Evolutionary conservation across 306 rosid genomes (phyloP), one percentile per base, ranked within the genome.

Genomic region (Dalbergia oliveri): DNA sequence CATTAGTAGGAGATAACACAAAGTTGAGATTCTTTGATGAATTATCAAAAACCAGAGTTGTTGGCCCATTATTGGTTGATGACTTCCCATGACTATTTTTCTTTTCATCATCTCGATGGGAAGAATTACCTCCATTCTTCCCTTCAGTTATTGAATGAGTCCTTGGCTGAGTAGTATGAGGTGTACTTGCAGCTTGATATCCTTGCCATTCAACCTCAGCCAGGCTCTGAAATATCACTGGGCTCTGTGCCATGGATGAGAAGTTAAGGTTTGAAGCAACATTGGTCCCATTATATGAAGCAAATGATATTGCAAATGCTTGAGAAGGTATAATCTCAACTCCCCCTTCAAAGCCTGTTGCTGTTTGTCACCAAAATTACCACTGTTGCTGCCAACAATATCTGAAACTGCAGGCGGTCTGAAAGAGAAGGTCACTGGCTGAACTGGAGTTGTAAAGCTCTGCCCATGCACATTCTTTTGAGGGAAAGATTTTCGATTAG

Each of bases 21-120:
- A 92, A 92, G 87, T 87, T 88, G 13, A 87, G 86, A 79, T 88
- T 86, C 84, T 88, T 85, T 10, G 89, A 78, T n/a, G 97, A 79
- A 76, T 88, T 88, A 81, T 90, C 91, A 14, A 92, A 92, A 78
- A 84, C 91, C 74, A 88, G 91, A 76, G 91, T 85, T 69, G 89
- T 82, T 81, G 89, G 92, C 64, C 84, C 90, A 13, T 65, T 66
- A 67, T 69, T 70, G 63, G 77, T 73, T 56, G 84, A 70, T 47
- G 76, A 72, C 82, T 89, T 91, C 35, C 81, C 85, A 78, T 92
- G 78, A 78, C 49, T 73, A 64, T 70, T 80, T 82, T 88, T 90
- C 76, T 77, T 84, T 43, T 84, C 86, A 62, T 82, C 94, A 60
- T 81, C 90, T 54, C 79, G 68, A 72, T 63, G 76, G 15, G 83